A percentile compares a stretch with the other conserved stretches of the same genome.
Evolutionary conservation across 371 early-diverging fungal species (phyloP).

Genomic region (Batkoa obscura): DNA sequence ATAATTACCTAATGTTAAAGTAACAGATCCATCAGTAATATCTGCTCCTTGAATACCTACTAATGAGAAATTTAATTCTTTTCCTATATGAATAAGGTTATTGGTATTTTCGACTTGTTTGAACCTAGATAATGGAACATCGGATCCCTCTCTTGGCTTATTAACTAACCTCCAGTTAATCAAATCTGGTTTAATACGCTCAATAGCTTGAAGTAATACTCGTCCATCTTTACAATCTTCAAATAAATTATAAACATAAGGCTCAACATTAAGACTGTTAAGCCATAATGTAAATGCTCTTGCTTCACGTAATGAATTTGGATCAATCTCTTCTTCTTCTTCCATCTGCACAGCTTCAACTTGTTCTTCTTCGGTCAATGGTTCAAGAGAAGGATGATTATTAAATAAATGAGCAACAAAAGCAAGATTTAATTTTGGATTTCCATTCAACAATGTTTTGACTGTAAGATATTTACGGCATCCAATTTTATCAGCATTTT

Average conservation of each 20-base stretch:
- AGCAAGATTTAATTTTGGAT: conserved; percentile 87
- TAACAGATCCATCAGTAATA: conserved; percentile 75
- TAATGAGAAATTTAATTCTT: conserved; percentile 64
- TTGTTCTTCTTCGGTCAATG: conserved; percentile 55
- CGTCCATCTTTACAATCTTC: conserved; percentile 67
- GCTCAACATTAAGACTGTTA: conserved; percentile 84
- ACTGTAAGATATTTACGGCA: conserved; percentile 88
- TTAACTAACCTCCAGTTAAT: conserved; percentile 84
- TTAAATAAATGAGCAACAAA: conserved; percentile 91
- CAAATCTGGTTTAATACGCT: conserved; percentile 69
- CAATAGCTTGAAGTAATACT: conserved; percentile 76
- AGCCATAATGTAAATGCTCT: conserved; percentile 83
- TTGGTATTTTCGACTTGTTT: conserved; percentile 94
- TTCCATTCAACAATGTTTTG: conserved; percentile 80
- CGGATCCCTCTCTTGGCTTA: conserved; percentile 11
- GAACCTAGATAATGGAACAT: conserved; percentile 58
- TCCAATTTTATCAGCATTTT: conserved; percentile 77
- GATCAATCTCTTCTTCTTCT: conserved; percentile 72
- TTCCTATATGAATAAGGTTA: conserved; percentile 71
- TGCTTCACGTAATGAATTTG: conserved; percentile 1
- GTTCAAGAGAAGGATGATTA: conserved; percentile 81
- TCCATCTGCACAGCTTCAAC: conserved; percentile 79
- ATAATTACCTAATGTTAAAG: conserved; percentile 47
- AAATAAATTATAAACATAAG: conserved; percentile 80
- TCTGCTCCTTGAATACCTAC: conserved; percentile 92